Conservation (phyloP, 2,329 filamentous ascomycete genomes). For the Paramyrothecium sp. region DNA sequence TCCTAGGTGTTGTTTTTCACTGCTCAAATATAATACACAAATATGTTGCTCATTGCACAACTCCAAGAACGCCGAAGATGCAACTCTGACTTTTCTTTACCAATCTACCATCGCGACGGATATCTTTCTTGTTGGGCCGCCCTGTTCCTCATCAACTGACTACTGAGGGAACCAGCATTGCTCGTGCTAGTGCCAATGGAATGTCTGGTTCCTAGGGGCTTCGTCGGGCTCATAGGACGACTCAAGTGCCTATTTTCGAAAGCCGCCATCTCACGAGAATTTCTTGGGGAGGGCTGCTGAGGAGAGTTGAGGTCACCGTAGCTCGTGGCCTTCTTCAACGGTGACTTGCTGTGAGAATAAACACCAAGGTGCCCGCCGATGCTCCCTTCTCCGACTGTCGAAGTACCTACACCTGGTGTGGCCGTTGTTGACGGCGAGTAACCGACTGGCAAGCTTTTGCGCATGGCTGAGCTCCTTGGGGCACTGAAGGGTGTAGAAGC, state of each 20-base stretch:
- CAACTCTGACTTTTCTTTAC: background rate
- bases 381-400: conserved; percentile 11
- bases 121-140: conserved; percentile 40
- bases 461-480: conserved; percentile 25
- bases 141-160: conserved; percentile 31
- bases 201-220: conserved; percentile 28
- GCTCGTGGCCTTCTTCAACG: conserved; percentile 73
- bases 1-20: no score
- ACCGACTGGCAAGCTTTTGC: conserved; percentile 33
- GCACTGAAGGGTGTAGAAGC: conserved; percentile 26
- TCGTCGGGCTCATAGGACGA: conserved; percentile 39
- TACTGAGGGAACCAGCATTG: conserved; percentile 35
- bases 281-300: conserved; percentile 47
- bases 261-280: conserved; percentile 61
- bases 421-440: conserved; percentile 24
- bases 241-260: conserved; percentile 46
- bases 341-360: conserved; percentile 77
- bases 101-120: conserved; percentile 28
- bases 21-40: no score
- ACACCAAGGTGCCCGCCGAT: conserved; percentile 77
- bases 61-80: no score
- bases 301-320: conserved; percentile 53
- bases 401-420: conserved; percentile 16
- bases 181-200: conserved; percentile 17
- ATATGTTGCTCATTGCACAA: no score